Evolutionary conservation across 139 green algal species (phyloP).

Genomic region (Axilococcus clingmanii): DNA sequence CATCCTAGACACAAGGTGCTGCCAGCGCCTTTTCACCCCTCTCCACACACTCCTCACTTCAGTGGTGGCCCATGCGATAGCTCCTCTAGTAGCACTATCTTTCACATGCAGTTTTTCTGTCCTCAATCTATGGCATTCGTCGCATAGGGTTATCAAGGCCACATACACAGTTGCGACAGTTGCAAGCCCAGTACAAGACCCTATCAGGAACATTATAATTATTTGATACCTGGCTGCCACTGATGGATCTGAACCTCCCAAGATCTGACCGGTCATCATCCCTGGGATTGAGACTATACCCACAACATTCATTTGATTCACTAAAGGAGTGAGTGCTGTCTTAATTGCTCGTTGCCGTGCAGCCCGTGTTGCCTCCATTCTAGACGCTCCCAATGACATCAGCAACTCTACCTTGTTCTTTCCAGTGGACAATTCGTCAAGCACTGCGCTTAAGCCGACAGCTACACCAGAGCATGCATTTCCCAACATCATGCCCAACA

Average conservation of each 20-base stretch:
- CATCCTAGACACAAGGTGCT: no score
- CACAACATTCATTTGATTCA: constrained; percentile 74
- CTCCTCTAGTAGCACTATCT: no score
- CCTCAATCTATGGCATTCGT: constrained; percentile 1
- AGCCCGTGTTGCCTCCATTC: constrained; percentile 53
- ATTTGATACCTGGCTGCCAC: constrained; percentile 68
- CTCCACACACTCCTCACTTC: no score
- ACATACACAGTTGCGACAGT: constrained; percentile 8
- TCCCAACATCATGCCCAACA: constrained; percentile 75
- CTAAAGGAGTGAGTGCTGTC: constrained; percentile 62
- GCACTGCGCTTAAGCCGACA: constrained; percentile 53
- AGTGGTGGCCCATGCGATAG: no score
- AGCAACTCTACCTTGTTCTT: constrained; percentile 55
- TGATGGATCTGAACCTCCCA: constrained; percentile 52
- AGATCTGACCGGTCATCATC: constrained; percentile 83
- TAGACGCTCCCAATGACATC: constrained; percentile 60
- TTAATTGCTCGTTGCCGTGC: constrained; percentile 27
- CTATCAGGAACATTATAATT: constrained; percentile 67
- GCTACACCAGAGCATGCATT: constrained; percentile 64
- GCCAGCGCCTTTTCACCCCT: no score
- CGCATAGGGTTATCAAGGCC: constrained; percentile 5
- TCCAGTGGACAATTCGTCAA: constrained; percentile 36
- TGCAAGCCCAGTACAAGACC: constrained; percentile 8
- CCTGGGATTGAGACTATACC: constrained; percentile 58
- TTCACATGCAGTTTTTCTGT: constrained; percentile 5